Base-by-base conservation (phyloP, 768 basidiomycete genomes). In the Hypsizygus marmoreus region DNA sequence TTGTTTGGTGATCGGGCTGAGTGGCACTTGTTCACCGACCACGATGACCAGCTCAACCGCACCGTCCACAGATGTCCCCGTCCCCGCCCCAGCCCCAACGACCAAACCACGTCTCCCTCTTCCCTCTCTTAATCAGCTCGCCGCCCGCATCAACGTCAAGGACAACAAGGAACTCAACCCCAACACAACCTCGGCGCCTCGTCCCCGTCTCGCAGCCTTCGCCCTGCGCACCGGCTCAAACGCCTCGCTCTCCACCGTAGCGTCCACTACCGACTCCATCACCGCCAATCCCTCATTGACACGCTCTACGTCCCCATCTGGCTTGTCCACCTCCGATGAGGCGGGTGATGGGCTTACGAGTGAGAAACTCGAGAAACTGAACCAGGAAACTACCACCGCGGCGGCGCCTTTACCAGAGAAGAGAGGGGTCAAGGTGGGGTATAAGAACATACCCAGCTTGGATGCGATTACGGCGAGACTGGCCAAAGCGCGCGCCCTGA, bases 391-490 rank as follows among this genome's bases (percentile, higher is more conserved):
- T 12, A n/a, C n/a, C n/a, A n/a, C n/a, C n/a, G n/a, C n/a, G n/a
- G n/a, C n/a, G n/a, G n/a, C n/a, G n/a, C 31, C 55, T 0, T 45
- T 58, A 9, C 47, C 58, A 2, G 59, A 67, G 16, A 45, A 59
- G 42, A 51, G 73, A 51, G 68, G 65, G 48, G 60, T 60, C 51
- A 73, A 72, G 57, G 68, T 74, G n/a, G 90, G 90, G 17, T 92
- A 90, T 68, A 92, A 91, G 82, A 91, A 91, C 59, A 87, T 92
- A 33, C 91, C 91, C 11, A 82, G 80, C 51, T 78, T 93, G 43
- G 89, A 91, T 59, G 88, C 86, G 22, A 92, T 93, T 69, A 88
- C 90, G 1, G 86, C 85, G 24, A 80, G 86, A 28, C 69, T 91
- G 47, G 86, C 82, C 41, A 86, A 86, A 68, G 73, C 84, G 22